Conservation (phyloP, 2,329 filamentous ascomycete genomes). For the Phyllosticta citrichinensis region DNA sequence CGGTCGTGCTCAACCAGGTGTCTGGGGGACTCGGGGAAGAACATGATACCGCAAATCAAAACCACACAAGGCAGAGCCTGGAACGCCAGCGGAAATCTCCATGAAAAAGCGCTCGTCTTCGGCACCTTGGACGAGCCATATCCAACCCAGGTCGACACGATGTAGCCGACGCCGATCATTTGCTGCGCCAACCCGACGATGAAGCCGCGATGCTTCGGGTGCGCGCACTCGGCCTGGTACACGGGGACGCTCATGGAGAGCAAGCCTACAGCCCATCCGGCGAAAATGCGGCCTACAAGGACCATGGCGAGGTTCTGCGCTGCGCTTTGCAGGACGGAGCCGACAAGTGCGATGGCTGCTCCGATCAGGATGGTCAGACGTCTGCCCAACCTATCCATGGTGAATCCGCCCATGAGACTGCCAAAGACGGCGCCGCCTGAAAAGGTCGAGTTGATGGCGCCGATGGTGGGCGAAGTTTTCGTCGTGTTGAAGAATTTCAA, state of each 20-base stretch:
- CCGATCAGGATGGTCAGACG: slow-evolving; percentile 51
- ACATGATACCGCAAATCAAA: slow-evolving; percentile 33
- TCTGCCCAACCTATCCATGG: slow-evolving; percentile 53
- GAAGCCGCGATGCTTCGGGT: slow-evolving; percentile 45
- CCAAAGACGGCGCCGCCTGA: slow-evolving; percentile 48
- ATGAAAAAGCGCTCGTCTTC: slow-evolving; percentile 27
- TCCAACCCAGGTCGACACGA: slow-evolving; percentile 44
- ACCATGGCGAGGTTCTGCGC: slow-evolving; percentile 49
- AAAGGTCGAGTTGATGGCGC: slow-evolving; percentile 56
- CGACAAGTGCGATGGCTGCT: slow-evolving; percentile 47
- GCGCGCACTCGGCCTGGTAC: slow-evolving; percentile 54
- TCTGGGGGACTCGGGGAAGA: slow-evolving; percentile 30
- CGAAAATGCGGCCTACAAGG: slow-evolving; percentile 48
- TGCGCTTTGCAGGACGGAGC: slow-evolving; percentile 48
- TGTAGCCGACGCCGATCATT: slow-evolving; percentile 49
- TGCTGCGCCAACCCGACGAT: slow-evolving; percentile 49
- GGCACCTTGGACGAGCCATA: slow-evolving; percentile 32
- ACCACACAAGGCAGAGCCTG: slow-evolving; percentile 36
- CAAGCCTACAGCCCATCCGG: slow-evolving; percentile 48
- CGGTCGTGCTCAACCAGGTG: slow-evolving; percentile 39
- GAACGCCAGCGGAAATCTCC: slow-evolving; percentile 37
- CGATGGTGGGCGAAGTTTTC: slow-evolving; percentile 43
- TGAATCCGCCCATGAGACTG: slow-evolving; percentile 42
- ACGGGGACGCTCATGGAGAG: slow-evolving; percentile 52
- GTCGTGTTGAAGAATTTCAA: slow-evolving; percentile 46